phyloP scores from a whole-genome alignment of 768 basidiomycete species.

The Trametes sanguinea region DNA sequence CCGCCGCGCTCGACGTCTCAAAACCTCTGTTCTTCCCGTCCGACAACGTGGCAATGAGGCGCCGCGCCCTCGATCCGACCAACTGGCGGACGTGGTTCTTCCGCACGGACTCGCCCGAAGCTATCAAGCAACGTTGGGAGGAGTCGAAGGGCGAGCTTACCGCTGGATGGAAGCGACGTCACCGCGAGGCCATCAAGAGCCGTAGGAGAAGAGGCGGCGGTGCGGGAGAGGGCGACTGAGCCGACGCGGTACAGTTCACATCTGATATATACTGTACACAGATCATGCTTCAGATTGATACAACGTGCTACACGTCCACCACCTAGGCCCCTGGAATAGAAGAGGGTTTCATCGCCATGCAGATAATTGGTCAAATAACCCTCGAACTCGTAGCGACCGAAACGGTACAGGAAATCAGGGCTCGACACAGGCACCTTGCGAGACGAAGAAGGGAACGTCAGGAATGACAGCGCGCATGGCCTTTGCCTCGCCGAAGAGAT shows the following conservation, averaged over 20 bases:
- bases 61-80: slow-evolving; percentile 45
- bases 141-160: slow-evolving; percentile 67
- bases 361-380: too few species aligned
- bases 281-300: neutral
- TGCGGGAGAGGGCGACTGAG: slow-evolving; percentile 39
- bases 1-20: slow-evolving; percentile 48
- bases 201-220: slow-evolving; percentile 54
- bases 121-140: slow-evolving; percentile 72
- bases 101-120: slow-evolving; percentile 54
- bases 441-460: too few species aligned
- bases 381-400: too few species aligned
- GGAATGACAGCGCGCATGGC: too few species aligned
- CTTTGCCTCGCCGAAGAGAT: too few species aligned
- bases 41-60: slow-evolving; percentile 25
- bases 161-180: slow-evolving; percentile 74
- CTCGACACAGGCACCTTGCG: too few species aligned
- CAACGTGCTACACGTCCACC: too few species aligned
- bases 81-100: slow-evolving; percentile 52
- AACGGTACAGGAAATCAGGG: too few species aligned
- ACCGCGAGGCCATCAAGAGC: slow-evolving; percentile 73
- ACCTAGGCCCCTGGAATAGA: too few species aligned
- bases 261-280: neutral
- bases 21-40: slow-evolving; percentile 65
- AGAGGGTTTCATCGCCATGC: too few species aligned
- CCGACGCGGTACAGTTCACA: neutral